Percentiles rank a stretch among this genome's conserved stretches.
Conservation (phyloP, 106 monocot genomes). For the Apostasia shenzhenica region DNA sequence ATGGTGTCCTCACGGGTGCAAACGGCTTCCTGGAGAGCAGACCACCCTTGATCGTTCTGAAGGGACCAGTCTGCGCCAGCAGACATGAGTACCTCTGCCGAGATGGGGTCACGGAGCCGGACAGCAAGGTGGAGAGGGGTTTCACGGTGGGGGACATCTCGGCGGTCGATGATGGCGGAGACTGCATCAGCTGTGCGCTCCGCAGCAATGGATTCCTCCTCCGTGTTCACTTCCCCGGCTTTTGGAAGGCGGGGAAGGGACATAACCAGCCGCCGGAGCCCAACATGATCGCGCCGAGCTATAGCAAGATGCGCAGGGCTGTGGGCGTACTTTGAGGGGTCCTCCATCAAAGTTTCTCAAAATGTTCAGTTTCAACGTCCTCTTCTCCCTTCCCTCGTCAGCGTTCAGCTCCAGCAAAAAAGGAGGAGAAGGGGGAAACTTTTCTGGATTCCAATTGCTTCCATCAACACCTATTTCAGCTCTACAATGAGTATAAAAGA, state of each 20-base stretch:
- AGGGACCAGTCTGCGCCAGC: constrained; percentile 97
- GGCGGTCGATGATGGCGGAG: constrained; percentile 70
- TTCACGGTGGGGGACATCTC: constrained; percentile 85
- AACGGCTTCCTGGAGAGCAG: constrained; percentile 88
- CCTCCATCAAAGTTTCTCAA: constrained; percentile 40
- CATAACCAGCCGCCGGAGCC: constrained; percentile 54
- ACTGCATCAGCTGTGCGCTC: constrained; percentile 70
- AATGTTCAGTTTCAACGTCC: background rate
- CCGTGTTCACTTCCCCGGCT: constrained; percentile 74
- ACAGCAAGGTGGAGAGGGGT: constrained; percentile 99
- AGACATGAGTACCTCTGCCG: constrained; percentile 90
- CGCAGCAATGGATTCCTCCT: constrained; percentile 60
- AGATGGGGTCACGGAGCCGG: constrained; percentile 66
- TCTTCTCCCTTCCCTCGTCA: background rate
- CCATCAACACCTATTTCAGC: background rate
- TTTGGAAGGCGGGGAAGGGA: constrained; percentile 73
- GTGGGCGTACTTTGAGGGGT: constrained; percentile 68
- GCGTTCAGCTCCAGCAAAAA: background rate
- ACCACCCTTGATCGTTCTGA: constrained; percentile 97
- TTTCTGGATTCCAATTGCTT: background rate
- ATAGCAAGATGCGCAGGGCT: constrained; percentile 85
- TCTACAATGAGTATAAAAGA: background rate
- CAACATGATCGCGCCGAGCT: constrained; percentile 57
- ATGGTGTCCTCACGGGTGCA: constrained; percentile 81
- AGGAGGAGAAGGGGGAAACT: background rate